Evolutionary conservation across 176 grass and related monocot genomes (phyloP), one percentile per base, ranked within the genome.

Genomic region (Oryza nivara): DNA sequence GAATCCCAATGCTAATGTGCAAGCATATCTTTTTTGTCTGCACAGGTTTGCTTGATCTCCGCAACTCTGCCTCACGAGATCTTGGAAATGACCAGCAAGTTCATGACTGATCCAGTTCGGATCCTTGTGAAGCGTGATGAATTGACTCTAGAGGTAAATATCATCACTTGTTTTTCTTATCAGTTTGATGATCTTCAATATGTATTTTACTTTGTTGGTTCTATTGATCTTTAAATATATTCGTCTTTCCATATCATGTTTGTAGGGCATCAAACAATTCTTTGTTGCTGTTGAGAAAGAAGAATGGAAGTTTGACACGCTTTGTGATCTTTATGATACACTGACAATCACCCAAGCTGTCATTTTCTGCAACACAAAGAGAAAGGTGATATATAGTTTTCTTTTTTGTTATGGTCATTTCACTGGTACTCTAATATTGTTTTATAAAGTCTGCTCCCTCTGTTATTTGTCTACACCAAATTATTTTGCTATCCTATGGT

Each of bases 111-210:
- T 68, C 96, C 91, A 41, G 78, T 98, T 43, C 86, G 89, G 71
- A 95, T 98, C 70, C 96, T 98, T 68, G 96, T 98, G 32, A 98
- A 98, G 87, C 96, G 96, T 89, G 96, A 98, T 89, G 93, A 98
- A 66, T 85, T 98, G 91, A 98, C 93, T 16, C 84, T 93, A 40
- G 96, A 98, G 96, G 96, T 99, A 92, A 87, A n/a, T 82, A 56
- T 71, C 16, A 14, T 38, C 26, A 17, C 13, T 56, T 56, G 60
- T 34, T 80, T 72, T 88, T 34, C 66, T 60, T 68, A 77, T 17
- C 40, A 20, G n/a, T 9, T 43, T 68, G 72, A 38, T 75, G 20
- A 72, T 48, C 25, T 70, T 79, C 30, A 38, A 48, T 9, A 65
- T 48, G 36, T 73, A 58, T 30, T 17, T 69, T 63, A 63, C 58